Evolutionary conservation across 768 basidiomycete genomes (phyloP), one percentile per base, ranked within the genome.

Genomic region (Baorangia bicolor): DNA sequence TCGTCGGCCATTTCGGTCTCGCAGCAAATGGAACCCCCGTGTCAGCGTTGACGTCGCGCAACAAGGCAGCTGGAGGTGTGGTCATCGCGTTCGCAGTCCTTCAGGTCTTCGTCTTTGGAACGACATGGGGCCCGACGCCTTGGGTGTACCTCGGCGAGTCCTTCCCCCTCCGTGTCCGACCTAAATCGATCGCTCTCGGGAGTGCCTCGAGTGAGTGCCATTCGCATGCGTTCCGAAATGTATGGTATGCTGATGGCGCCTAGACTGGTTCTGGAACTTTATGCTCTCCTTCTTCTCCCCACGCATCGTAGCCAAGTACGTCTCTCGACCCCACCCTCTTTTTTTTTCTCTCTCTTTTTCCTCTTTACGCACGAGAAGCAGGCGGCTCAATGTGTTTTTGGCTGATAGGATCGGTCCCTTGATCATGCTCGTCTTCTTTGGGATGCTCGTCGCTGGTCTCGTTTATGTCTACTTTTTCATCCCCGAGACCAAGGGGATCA

Each of bases 101-200:
- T 25, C 88, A 91, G 49, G 86, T 92, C 27, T 82, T 85, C 61
- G 79, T 81, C 11, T 91, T 81, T 69, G 82, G 82, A 2, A 79
- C 85, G 56, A 90, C 88, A 73, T 91, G 88, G 88, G 88, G 88
- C 13, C 86, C 87, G 8, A 85, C 82, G 33, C 87, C 86, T 60
- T 85, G 83, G 84, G 88, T 88, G 7, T 88, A 88, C 63, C 79
- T 89, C 31, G 87, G 87, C 49, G 88, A 91, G 75, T 86, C 83
- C 20, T 92, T 91, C 81, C 90, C 89, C 14, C 81, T 92, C 23
- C 84, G 88, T 44, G 86, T 92, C 42, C 81, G 89, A 53, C 81
- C 90, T 7, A 90, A 90, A 69, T 77, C 81, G 60, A 90, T 92
- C 64, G 89, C 89, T 0, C 75, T 90, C n/a, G 87, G 87, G 10